Evolutionary conservation across 768 basidiomycete genomes (phyloP).

Genomic region (Butyriboletus loyo): DNA sequence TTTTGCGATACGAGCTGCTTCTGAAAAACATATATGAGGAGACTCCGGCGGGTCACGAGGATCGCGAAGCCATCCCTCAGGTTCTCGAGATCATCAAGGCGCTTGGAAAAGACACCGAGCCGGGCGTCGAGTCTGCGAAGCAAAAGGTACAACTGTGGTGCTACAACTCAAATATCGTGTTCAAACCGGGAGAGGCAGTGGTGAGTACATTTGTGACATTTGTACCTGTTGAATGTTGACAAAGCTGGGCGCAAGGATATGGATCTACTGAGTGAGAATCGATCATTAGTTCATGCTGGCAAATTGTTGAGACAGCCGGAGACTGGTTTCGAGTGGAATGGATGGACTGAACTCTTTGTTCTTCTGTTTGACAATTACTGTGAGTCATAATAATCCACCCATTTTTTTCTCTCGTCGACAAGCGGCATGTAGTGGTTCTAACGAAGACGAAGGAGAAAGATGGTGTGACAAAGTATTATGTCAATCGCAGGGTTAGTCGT

Average conservation of each 20-base stretch:
- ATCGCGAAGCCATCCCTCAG: constrained; percentile 76
- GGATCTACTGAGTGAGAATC: constrained; percentile 80
- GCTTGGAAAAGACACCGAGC: constrained; percentile 83
- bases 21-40: constrained; percentile 78
- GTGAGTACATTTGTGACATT: constrained; percentile 30
- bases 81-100: constrained; percentile 85
- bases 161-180: constrained; percentile 74
- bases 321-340: constrained; percentile 81
- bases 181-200: constrained; percentile 74
- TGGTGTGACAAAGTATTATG: constrained; percentile 69
- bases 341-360: constrained; percentile 88
- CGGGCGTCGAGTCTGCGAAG: constrained; percentile 81
- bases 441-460: constrained; percentile 83
- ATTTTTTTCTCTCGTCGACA: constrained; percentile 7
- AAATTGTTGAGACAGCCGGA: constrained; percentile 86
- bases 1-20: constrained; percentile 85
- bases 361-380: constrained; percentile 95
- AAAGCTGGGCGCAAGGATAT: constrained; percentile 55
- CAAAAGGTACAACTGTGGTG: constrained; percentile 89
- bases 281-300: constrained; percentile 81
- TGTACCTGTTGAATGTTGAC: background rate
- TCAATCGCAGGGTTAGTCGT: constrained; percentile 69
- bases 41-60: constrained; percentile 72
- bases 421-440: constrained; percentile 65
- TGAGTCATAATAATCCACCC: constrained; percentile 36